Percentiles rank a stretch among this genome's conserved stretches.
Conservation (phyloP, 2,329 filamentous ascomycete species). For the Pyrenochaeta sp. region DNA sequence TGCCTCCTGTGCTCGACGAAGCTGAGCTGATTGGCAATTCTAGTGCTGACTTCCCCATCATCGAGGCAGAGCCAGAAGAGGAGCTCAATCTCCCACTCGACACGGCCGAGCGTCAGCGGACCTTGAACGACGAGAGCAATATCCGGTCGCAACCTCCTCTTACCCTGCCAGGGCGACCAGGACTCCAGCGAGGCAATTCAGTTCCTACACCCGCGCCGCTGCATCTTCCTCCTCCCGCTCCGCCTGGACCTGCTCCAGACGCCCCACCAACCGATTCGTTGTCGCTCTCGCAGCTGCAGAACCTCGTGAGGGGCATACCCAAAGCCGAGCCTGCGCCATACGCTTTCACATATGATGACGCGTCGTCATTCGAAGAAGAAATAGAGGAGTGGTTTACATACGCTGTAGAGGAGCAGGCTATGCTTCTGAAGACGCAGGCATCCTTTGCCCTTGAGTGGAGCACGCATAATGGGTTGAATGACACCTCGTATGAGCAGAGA, state of each 20-base stretch:
- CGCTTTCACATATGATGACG: conserved; percentile 73
- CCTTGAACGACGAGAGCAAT: conserved; percentile 32
- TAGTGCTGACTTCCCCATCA: conserved; percentile 39
- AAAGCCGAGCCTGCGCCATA: conserved; percentile 64
- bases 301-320: conserved; percentile 55
- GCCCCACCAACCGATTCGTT: conserved; percentile 53
- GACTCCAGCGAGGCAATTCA: conserved; percentile 52
- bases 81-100: conserved; percentile 48
- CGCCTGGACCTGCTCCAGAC: conserved; percentile 41
- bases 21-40: conserved; percentile 47
- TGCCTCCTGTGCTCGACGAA: conserved; percentile 48
- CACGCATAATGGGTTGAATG: conserved; percentile 49
- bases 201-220: conserved; percentile 51
- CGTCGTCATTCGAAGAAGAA: conserved; percentile 76
- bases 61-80: conserved; percentile 42
- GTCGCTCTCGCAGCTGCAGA: conserved; percentile 58
- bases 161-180: conserved; percentile 47
- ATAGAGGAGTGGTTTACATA: conserved; percentile 98
- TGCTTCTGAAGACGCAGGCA: conserved; percentile 76
- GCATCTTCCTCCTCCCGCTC: conserved; percentile 55
- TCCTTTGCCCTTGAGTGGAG: conserved; percentile 81
- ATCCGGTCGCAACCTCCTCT: conserved; percentile 23
- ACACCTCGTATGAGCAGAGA: conserved; percentile 51
- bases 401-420: conserved; percentile 82
- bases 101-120: conserved; percentile 45